Evolutionary conservation across 495 filamentous ascomycete species (phyloP).

Genomic region (Extremus antarcticus): DNA sequence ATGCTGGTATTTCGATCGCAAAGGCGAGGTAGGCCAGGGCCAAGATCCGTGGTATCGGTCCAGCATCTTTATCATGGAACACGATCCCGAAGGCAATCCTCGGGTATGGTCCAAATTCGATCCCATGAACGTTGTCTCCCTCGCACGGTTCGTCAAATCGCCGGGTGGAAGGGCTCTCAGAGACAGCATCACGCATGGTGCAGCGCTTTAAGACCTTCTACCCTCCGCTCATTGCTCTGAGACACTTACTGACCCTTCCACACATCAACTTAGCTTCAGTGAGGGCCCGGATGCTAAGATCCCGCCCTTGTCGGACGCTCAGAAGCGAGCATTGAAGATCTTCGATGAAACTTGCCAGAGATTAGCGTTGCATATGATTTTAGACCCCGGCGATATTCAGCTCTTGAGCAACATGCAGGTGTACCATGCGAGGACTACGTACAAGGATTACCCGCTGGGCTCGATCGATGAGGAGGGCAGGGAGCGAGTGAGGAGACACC

Average conservation of each 20-base stretch:
- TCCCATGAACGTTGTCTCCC: slow-evolving; percentile 29
- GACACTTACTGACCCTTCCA: too few relatives aligned
- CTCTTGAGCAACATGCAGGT: slow-evolving; percentile 30
- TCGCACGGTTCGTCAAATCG: too few relatives aligned
- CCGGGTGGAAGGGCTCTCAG: too few relatives aligned
- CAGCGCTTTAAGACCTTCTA: too few relatives aligned
- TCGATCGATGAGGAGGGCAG: slow-evolving; percentile 13
- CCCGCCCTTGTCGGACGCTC: slow-evolving; percentile 24
- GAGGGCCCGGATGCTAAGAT: slow-evolving; percentile 21
- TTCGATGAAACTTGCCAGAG: slow-evolving; percentile 29
- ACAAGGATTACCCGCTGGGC: slow-evolving; percentile 29
- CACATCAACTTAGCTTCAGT: too few relatives aligned
- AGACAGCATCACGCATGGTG: too few relatives aligned
- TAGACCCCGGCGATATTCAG: slow-evolving; percentile 34
- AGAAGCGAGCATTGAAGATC: slow-evolving; percentile 22
- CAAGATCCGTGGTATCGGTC: slow-evolving; percentile 67
- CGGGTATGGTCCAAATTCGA: slow-evolving; percentile 37
- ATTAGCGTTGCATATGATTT: slow-evolving; percentile 31
- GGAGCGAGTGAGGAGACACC: slow-evolving; percentile 27
- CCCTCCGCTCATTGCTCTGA: too few relatives aligned
- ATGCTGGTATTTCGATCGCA: slow-evolving; percentile 91
- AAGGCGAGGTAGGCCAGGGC: slow-evolving; percentile 67
- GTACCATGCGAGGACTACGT: slow-evolving; percentile 30
- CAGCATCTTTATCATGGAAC: slow-evolving; percentile 63
- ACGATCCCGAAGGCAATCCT: slow-evolving; percentile 32